Conservation (phyloP, 495 filamentous ascomycete species). For the Talaromyces nanjingensis region DNA sequence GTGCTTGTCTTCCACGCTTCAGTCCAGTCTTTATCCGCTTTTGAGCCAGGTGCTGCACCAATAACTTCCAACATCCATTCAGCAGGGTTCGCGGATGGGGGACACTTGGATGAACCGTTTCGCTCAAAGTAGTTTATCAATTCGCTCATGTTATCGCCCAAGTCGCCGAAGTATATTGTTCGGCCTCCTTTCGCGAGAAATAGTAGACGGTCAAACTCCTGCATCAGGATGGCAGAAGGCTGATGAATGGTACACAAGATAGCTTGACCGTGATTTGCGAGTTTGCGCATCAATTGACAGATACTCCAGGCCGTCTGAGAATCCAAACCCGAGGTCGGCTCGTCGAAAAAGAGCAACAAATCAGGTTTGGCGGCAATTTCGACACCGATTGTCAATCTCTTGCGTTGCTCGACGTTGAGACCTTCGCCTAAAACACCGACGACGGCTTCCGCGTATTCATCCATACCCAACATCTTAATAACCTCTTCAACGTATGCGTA, state of each 20-base stretch:
- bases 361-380: slow-evolving; percentile 87
- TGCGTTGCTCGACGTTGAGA: slow-evolving; percentile 88
- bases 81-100: slow-evolving; percentile 67
- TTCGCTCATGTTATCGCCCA: slow-evolving; percentile 64
- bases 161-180: slow-evolving; percentile 83
- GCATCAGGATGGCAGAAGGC: slow-evolving; percentile 81
- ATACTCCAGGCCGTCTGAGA: slow-evolving; percentile 84
- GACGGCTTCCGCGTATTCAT: slow-evolving; percentile 33
- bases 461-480: slow-evolving; percentile 91
- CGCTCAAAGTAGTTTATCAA: slow-evolving; percentile 72
- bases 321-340: slow-evolving; percentile 83
- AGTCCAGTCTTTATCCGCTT: slow-evolving; percentile 71
- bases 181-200: slow-evolving; percentile 74
- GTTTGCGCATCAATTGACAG: slow-evolving; percentile 65
- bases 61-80: slow-evolving; percentile 95
- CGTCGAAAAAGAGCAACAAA: slow-evolving; percentile 90
- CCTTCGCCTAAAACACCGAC: slow-evolving; percentile 45
- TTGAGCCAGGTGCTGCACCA: slow-evolving; percentile 73
- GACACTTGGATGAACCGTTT: slow-evolving; percentile 65
- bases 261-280: slow-evolving; percentile 79
- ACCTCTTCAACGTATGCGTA: slow-evolving; percentile 86
- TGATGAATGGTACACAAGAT: slow-evolving; percentile 93
- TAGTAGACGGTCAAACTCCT: slow-evolving; percentile 80
- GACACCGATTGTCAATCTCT: slow-evolving; percentile 83
- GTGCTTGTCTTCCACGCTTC: slow-evolving; percentile 66